Evolutionary conservation across 164 flowering plant species (phyloP).

Genomic region (Annona squamosa): DNA sequence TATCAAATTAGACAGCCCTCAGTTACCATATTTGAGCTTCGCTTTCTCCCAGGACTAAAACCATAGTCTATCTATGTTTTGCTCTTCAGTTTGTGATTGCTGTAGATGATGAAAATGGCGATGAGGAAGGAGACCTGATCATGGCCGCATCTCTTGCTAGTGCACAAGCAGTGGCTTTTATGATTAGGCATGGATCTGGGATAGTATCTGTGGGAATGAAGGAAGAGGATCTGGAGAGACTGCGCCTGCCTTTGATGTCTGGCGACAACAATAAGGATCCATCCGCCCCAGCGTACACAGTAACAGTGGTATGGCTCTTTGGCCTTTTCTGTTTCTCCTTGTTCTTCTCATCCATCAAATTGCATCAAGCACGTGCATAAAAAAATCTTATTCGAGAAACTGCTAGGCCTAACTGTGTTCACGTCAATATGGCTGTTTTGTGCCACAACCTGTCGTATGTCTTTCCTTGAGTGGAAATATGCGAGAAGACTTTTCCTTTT

Average conservation of each 20-base stretch:
- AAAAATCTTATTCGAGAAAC: not conserved
- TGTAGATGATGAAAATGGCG: constrained; percentile 74
- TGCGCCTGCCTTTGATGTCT: constrained; percentile 73
- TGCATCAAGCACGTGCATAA: not conserved
- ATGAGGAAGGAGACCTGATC: constrained; percentile 66
- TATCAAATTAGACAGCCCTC: too few species aligned
- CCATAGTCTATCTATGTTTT: constrained; percentile 5
- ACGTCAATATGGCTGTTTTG: not conserved
- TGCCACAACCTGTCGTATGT: not conserved
- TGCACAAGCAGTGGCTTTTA: constrained; percentile 46
- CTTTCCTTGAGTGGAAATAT: not conserved
- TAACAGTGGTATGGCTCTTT: constrained; percentile 61
- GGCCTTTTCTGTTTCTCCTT: not conserved
- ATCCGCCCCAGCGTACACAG: constrained; percentile 72
- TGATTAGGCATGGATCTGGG: constrained; percentile 85
- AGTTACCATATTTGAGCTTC: too few species aligned
- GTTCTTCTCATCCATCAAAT: not conserved
- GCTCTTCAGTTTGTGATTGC: constrained; percentile 73
- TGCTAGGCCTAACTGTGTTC: not conserved
- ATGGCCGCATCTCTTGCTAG: constrained; percentile 69
- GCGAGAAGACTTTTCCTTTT: not conserved
- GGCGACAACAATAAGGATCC: constrained; percentile 50
- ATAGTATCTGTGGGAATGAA: constrained; percentile 88
- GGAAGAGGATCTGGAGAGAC: constrained; percentile 73
- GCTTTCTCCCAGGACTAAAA: too few species aligned